Evolutionary conservation across 805 yeast species (phyloP), one percentile per base, ranked within the genome.

Genomic region (Nakazawaea molendinolei): DNA sequence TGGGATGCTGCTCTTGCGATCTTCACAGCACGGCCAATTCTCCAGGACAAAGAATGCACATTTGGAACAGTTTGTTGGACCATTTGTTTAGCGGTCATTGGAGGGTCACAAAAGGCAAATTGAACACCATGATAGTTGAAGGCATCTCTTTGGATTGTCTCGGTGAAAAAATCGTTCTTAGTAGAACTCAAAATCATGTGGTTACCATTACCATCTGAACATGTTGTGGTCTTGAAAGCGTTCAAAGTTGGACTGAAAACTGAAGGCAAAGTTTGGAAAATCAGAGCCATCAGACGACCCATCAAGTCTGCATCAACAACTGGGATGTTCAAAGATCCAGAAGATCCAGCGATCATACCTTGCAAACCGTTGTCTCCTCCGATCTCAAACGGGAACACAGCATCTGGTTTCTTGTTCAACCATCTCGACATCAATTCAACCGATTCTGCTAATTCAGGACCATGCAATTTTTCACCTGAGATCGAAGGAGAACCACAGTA

Each of bases 401-500:
- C 47, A 36, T 63, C 67, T 2, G 62, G 54, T 31, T 44, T 44
- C 23, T 41, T 42, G 36, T 55, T 45, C 15, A 50, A 47, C 42
- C 49, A 58, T 16, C 53, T 49, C 42, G 52, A 47, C 41, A 58
- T 40, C 37, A 47, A 33, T 21, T 49, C 44, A 34, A 54, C 23
- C 38, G 69, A 46, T 25, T 56, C 57, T 7, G 44, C 40, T 29
- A 67, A 44, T 44, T 65, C 73, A 21, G 54, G 36, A 0, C 68
- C 69, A 36, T 57, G 56, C 25, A 67, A 43, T 33, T 64, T 58
- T 39, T 67, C 74, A 36, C 56, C 53, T 9, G 63, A 48, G 23
- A 67, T 68, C 0, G 67, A 58, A 3, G 74, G 72, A 3, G 72
- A 64, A 1, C 74, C 74, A 28, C 58, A 61, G 43, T 51, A 56